Evolutionary conservation across 2,329 filamentous ascomycete genomes (phyloP).

Genomic region (Beauveria rudraprayagi): DNA sequence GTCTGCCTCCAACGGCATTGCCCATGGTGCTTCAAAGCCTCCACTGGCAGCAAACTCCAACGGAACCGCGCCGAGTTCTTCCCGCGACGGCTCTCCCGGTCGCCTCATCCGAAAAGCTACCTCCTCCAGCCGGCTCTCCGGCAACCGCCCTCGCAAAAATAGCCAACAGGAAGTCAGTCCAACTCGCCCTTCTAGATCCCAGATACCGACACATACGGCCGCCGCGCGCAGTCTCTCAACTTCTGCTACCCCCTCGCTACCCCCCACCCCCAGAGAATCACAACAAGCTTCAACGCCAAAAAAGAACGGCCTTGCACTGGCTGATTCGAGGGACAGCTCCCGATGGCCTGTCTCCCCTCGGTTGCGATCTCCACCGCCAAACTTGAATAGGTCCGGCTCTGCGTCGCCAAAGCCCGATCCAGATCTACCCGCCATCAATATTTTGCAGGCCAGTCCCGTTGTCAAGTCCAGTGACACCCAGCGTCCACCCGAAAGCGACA

Average conservation of each 20-base stretch:
- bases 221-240: constrained; percentile 62
- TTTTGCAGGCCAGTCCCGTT: constrained; percentile 42
- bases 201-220: constrained; percentile 51
- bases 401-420: constrained; percentile 40
- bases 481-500: constrained; percentile 41
- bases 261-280: constrained; percentile 51
- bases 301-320: constrained; percentile 42
- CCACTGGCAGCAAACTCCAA: constrained; percentile 30
- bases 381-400: constrained; percentile 37
- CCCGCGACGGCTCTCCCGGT: constrained; percentile 41
- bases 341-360: constrained; percentile 74
- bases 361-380: constrained; percentile 67
- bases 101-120: constrained; percentile 30
- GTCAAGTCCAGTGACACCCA: constrained; percentile 35
- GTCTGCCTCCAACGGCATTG: neutral
- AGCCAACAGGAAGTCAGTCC: constrained; percentile 59
- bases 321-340: constrained; percentile 49
- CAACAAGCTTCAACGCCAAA: constrained; percentile 56
- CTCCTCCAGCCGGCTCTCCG: constrained; percentile 27
- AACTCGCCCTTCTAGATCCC: constrained; percentile 41
- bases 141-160: constrained; percentile 54
- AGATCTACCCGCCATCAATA: constrained; percentile 44
- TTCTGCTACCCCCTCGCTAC: constrained; percentile 57
- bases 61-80: constrained; percentile 29
- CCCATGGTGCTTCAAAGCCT: neutral